phyloP scores from a whole-genome alignment of 441 rosid species.

The California macrophylla region DNA sequence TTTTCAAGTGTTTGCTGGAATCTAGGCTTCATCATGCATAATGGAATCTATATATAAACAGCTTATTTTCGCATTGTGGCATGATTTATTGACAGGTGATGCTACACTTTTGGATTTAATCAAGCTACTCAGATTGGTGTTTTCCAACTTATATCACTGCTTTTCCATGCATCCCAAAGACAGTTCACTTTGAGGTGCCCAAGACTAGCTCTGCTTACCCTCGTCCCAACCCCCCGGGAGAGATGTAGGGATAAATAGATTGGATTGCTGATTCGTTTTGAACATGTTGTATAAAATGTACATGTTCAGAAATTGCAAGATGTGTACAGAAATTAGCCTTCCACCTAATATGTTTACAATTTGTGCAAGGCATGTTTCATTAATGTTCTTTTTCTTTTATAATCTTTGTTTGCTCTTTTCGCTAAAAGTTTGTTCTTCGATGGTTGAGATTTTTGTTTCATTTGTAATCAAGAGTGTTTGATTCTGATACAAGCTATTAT shows the following conservation, averaged over 20 bases:
- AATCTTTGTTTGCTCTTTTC: too few relatives aligned
- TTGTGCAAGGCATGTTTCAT: too few relatives aligned
- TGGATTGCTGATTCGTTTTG: not conserved
- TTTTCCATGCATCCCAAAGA: not conserved
- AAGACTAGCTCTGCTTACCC: not conserved
- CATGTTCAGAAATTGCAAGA: not conserved
- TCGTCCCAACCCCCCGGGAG: not conserved
- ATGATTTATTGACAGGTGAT: conserved; percentile 48
- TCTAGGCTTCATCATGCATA: not conserved
- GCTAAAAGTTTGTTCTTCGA: too few relatives aligned
- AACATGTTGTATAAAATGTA: not conserved
- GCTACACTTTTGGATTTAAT: conserved; percentile 70
- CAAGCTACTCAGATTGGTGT: not conserved
- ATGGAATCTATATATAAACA: not conserved
- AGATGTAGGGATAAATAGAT: not conserved
- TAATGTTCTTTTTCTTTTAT: too few relatives aligned
- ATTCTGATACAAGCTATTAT: too few relatives aligned
- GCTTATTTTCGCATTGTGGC: not conserved
- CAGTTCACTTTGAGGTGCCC: not conserved
- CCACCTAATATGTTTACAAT: too few relatives aligned
- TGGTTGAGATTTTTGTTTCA: too few relatives aligned
- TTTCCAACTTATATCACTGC: not conserved
- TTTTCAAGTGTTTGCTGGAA: not conserved
- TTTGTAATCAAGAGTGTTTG: too few relatives aligned
- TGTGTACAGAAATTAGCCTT: not conserved